Evolutionary conservation across 2,329 filamentous ascomycete genomes (phyloP).

Genomic region (Acrocalymma vagum): DNA sequence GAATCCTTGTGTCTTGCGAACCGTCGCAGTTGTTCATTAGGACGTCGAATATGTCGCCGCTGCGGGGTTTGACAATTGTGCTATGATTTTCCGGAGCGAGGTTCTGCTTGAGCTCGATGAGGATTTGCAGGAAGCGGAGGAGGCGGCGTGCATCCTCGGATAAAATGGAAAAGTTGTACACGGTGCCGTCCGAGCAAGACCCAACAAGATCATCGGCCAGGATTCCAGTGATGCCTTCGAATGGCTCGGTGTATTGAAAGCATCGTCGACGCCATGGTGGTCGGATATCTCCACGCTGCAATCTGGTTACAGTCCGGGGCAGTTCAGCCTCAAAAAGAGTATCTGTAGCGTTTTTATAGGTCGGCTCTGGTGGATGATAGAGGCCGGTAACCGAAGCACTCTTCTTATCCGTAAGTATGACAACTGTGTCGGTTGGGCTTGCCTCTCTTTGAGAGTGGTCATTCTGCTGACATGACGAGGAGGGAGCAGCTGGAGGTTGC

Average conservation of each 20-base stretch:
- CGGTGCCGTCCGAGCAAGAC: constrained; percentile 60
- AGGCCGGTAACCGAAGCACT: constrained; percentile 39
- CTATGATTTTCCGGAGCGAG: constrained; percentile 21
- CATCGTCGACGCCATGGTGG: constrained; percentile 46
- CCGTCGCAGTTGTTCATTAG: constrained; percentile 33
- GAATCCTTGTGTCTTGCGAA: constrained; percentile 23
- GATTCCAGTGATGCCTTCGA: constrained; percentile 43
- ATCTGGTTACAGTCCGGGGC: constrained; percentile 50
- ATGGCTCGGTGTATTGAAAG: too few species aligned
- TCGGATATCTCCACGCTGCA: constrained; percentile 60
- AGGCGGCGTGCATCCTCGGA: constrained; percentile 70
- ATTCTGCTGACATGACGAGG: too few species aligned
- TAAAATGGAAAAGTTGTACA: constrained; percentile 71
- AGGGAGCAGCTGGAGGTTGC: not conserved
- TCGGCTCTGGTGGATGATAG: constrained; percentile 26
- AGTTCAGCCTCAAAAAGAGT: constrained; percentile 54
- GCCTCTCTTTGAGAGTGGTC: not conserved
- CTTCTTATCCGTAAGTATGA: constrained; percentile 45
- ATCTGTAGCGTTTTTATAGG: constrained; percentile 31
- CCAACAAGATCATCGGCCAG: constrained; percentile 58
- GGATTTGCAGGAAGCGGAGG: constrained; percentile 76
- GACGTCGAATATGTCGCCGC: constrained; percentile 27
- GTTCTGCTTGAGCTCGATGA: constrained; percentile 49
- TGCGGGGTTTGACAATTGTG: constrained; percentile 18
- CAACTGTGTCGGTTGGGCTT: constrained; percentile 20